Conservation (phyloP, 495 filamentous ascomycete species). For the Hyaloscypha bicolor region DNA sequence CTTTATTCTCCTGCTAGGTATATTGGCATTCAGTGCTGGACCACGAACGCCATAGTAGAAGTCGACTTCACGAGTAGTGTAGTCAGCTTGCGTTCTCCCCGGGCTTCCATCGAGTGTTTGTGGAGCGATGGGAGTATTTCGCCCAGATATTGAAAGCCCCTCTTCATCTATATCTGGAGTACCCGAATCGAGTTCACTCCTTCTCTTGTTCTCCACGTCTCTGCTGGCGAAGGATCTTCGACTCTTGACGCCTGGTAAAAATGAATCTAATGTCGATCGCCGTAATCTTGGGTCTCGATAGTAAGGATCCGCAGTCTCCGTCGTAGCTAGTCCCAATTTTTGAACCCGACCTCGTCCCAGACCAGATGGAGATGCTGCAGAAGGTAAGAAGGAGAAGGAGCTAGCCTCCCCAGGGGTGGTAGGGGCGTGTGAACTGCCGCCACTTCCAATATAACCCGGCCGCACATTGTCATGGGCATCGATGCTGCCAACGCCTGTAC, state of each 20-base stretch:
- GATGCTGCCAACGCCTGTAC: conserved; percentile 29
- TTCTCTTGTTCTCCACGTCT: conserved; percentile 52
- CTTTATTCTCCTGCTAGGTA: conserved; percentile 78
- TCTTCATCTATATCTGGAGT: conserved; percentile 44
- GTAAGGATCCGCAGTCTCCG: conserved; percentile 39
- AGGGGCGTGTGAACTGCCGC: conserved; percentile 61
- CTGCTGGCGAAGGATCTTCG: conserved; percentile 53
- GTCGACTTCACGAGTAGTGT: conserved; percentile 89
- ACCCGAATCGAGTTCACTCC: conserved; percentile 41
- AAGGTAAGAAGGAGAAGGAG: conserved; percentile 69
- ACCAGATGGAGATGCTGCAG: conserved; percentile 36
- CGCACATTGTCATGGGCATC: conserved; percentile 26
- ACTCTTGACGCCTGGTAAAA: conserved; percentile 42
- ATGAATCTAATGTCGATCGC: conserved; percentile 30
- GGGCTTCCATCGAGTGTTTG: conserved; percentile 22
- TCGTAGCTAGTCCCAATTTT: conserved; percentile 19
- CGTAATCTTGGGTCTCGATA: conserved; percentile 34
- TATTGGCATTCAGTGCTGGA: conserved; percentile 79
- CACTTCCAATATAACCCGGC: conserved; percentile 37
- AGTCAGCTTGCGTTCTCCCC: conserved; percentile 67
- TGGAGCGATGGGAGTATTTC: conserved; percentile 47
- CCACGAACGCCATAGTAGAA: conserved; percentile 94
- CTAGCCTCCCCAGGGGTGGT: conserved; percentile 69
- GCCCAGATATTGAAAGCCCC: conserved; percentile 52
- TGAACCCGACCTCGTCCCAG: conserved; percentile 28